A percentile compares a stretch with the other conserved stretches of the same genome.
Evolutionary conservation across 495 filamentous ascomycete genomes (phyloP).

Genomic region (Thermothielavioides terrestris): DNA sequence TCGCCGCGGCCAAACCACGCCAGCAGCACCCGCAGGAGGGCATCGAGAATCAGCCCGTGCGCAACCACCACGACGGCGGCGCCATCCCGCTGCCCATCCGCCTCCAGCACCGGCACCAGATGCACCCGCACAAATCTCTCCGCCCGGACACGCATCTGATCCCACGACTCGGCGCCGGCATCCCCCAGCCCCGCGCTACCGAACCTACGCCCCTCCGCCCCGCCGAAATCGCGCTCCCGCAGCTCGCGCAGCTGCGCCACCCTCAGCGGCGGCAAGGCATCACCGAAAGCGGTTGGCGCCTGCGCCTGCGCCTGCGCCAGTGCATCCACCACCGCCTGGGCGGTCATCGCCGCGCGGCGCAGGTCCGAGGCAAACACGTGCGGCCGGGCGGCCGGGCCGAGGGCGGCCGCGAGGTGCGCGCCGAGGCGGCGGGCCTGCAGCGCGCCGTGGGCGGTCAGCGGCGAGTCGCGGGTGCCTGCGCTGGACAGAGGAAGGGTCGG

Average conservation of each 20-base stretch:
- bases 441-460: constrained; percentile 72
- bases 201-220: constrained; percentile 54
- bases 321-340: constrained; percentile 50
- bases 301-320: too few species aligned
- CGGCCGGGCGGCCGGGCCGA: constrained; percentile 40
- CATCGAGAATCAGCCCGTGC: constrained; percentile 69
- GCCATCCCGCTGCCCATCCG: constrained; percentile 15
- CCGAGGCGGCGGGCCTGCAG: constrained; percentile 63
- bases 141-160: constrained; percentile 54
- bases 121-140: constrained; percentile 54
- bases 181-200: constrained; percentile 9
- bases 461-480: constrained; percentile 70
- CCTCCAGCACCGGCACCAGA: constrained; percentile 47
- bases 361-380: constrained; percentile 76
- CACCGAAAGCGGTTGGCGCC: too few species aligned
- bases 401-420: constrained; percentile 43
- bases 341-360: constrained; percentile 63
- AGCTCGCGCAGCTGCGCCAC: constrained; percentile 47
- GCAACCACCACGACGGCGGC: constrained; percentile 64
- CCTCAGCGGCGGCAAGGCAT: constrained; percentile 11
- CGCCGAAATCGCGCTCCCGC: constrained; percentile 66
- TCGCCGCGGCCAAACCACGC: constrained; percentile 19
- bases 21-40: constrained; percentile 56
- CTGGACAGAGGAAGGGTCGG: constrained; percentile 41
- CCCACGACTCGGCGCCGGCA: constrained; percentile 45